phyloP scores from a whole-genome alignment of 305 asterid species.

The Fraxinus albicans region DNA sequence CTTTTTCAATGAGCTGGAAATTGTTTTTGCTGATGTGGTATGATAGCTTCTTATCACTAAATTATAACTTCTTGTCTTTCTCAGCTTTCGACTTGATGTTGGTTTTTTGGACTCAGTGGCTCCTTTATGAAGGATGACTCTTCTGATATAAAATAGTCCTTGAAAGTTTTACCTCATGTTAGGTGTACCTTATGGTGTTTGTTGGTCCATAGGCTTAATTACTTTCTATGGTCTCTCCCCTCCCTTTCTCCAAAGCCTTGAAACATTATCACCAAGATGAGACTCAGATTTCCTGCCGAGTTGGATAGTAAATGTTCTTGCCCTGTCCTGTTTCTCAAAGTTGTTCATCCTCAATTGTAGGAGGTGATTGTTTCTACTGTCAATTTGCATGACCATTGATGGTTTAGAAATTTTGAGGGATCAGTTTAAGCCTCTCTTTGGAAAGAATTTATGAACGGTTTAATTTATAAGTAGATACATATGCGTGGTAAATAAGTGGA shows the following conservation, averaged over 20 bases:
- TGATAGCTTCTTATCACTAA: background rate
- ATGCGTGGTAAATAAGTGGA: no score
- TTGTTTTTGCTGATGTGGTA: conserved; percentile 97
- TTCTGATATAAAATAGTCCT: background rate
- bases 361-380: background rate
- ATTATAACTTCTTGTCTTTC: background rate
- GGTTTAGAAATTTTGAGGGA: background rate
- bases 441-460: no score
- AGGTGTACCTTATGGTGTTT: background rate
- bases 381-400: background rate
- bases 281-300: background rate
- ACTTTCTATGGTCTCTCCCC: background rate
- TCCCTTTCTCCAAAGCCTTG: background rate
- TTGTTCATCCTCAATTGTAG: background rate
- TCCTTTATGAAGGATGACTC: background rate
- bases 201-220: background rate
- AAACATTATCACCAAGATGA: background rate
- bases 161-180: background rate
- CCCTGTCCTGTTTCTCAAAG: background rate
- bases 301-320: background rate
- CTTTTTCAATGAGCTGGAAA: conserved; percentile 89
- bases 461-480: no score
- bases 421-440: background rate
- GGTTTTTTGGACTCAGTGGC: background rate
- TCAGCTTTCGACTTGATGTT: background rate